phyloP scores from a whole-genome alignment of 129 eudicot species.

The Glebionis coronaria region DNA sequence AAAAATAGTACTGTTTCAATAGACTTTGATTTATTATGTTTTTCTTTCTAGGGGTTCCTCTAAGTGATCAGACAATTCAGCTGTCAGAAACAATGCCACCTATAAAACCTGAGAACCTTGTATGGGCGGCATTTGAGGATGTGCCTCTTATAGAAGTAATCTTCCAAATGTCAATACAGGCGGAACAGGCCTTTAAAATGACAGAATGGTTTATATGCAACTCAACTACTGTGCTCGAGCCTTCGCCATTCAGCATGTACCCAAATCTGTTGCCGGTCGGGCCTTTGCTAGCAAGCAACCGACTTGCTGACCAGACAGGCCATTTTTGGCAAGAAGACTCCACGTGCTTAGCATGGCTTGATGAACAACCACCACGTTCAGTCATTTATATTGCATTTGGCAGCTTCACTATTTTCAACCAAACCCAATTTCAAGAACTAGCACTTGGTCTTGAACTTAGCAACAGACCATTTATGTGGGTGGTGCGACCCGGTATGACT shows the following conservation, averaged over 20 bases:
- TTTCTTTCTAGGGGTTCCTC: slow-evolving; percentile 34
- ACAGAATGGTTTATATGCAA: slow-evolving; percentile 46
- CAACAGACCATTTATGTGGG: slow-evolving; percentile 56
- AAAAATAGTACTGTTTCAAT: too few species aligned
- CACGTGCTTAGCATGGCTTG: slow-evolving; percentile 58
- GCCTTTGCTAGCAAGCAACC: slow-evolving; percentile 49
- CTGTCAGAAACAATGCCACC: slow-evolving; percentile 49
- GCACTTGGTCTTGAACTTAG: slow-evolving; percentile 63
- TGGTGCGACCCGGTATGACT: slow-evolving; percentile 44
- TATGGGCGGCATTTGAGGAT: slow-evolving; percentile 39
- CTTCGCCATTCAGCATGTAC: slow-evolving; percentile 27
- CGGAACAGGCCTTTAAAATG: slow-evolving; percentile 7
- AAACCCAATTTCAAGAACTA: slow-evolving; percentile 46
- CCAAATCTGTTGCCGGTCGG: slow-evolving; percentile 44
- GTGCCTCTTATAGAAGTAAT: neutral
- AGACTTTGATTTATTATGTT: neutral
- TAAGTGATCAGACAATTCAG: slow-evolving; percentile 32
- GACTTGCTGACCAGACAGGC: slow-evolving; percentile 37
- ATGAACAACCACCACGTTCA: slow-evolving; percentile 37
- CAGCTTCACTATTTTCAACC: slow-evolving; percentile 47
- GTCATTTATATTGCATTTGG: slow-evolving; percentile 64
- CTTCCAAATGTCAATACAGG: slow-evolving; percentile 1
- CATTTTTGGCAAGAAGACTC: slow-evolving; percentile 57
- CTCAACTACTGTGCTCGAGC: slow-evolving; percentile 43
- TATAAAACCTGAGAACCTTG: slow-evolving; percentile 29